Evolutionary conservation across 2,329 filamentous ascomycete species (phyloP).

Genomic region (Aspergillus fumigatus): DNA sequence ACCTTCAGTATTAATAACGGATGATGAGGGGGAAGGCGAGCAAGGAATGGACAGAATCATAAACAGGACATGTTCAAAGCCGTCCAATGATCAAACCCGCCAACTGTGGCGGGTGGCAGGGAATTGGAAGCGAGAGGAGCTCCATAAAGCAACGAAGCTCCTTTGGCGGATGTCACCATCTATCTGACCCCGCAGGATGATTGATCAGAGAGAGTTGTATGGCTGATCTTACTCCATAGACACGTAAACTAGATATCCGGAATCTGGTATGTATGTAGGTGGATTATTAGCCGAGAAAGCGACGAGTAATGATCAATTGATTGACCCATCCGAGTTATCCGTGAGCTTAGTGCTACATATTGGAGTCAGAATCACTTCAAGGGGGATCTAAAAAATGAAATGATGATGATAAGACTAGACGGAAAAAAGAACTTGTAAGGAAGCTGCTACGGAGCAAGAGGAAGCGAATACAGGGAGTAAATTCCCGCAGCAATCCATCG

Average conservation of each 20-base stretch:
- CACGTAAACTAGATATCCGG: background rate
- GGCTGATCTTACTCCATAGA: background rate
- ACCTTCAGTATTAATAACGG: background rate
- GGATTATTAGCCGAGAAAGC: background rate
- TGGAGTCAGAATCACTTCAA: background rate
- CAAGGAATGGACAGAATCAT: background rate
- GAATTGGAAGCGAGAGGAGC: background rate
- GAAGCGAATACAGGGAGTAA: background rate
- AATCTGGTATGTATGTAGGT: background rate
- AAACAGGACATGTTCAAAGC: background rate
- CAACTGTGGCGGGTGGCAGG: background rate
- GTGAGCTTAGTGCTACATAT: background rate
- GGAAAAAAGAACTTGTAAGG: too few species aligned
- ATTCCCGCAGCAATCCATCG: background rate
- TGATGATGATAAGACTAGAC: background rate
- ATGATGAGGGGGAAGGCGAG: background rate
- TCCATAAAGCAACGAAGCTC: background rate
- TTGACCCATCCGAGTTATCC: background rate
- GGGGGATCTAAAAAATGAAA: too few species aligned
- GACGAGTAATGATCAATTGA: background rate
- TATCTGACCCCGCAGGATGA: slow-evolving; percentile 1
- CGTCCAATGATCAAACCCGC: background rate
- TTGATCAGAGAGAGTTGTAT: background rate
- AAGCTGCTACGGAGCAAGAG: too few species aligned
- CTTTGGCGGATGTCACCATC: background rate